Conservation (phyloP, 352 stramenopile genomes). For the Plasmopara muralis region DNA sequence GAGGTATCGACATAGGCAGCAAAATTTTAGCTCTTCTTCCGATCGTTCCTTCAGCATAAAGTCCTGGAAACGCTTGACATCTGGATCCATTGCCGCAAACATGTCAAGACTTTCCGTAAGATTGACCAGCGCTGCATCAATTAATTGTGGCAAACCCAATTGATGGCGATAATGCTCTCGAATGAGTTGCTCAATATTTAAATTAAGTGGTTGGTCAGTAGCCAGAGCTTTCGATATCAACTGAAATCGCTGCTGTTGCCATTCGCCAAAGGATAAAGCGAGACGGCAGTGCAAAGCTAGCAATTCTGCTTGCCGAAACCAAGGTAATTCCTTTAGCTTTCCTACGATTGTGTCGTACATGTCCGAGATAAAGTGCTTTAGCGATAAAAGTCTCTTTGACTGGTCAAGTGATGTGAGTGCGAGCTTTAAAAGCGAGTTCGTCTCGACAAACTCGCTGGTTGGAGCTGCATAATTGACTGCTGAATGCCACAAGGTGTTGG, state of each 20-base stretch:
- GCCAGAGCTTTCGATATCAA: constrained; percentile 17
- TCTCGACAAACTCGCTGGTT: constrained; percentile 4
- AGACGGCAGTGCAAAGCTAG: constrained; percentile 35
- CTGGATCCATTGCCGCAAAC: constrained; percentile 39
- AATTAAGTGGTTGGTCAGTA: constrained; percentile 18
- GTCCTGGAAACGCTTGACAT: constrained; percentile 53
- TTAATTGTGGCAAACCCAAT: constrained; percentile 44
- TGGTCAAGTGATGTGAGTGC: constrained; percentile 37
- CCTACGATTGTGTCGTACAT: constrained; percentile 64
- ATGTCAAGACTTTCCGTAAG: constrained; percentile 25
- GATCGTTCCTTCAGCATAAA: constrained; percentile 45
- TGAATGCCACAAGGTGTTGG: constrained; percentile 34
- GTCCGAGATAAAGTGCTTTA: constrained; percentile 69
- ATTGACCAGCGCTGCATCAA: constrained; percentile 35
- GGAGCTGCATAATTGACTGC: constrained; percentile 24
- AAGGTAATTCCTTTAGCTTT: constrained; percentile 32
- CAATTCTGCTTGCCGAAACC: constrained; percentile 14
- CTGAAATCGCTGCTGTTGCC: constrained; percentile 18
- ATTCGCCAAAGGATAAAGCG: constrained; percentile 43
- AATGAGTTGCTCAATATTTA: constrained; percentile 34
- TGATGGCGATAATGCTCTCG: constrained; percentile 64
- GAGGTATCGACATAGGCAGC: constrained; percentile 43
- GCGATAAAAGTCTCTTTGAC: constrained; percentile 33
- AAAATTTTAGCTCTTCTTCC: constrained; percentile 57
- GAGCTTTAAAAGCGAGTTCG: constrained; percentile 20